phyloP scores from a whole-genome alignment of 2,329 filamentous ascomycete genomes.

The Colletotrichum orchidophilum region DNA sequence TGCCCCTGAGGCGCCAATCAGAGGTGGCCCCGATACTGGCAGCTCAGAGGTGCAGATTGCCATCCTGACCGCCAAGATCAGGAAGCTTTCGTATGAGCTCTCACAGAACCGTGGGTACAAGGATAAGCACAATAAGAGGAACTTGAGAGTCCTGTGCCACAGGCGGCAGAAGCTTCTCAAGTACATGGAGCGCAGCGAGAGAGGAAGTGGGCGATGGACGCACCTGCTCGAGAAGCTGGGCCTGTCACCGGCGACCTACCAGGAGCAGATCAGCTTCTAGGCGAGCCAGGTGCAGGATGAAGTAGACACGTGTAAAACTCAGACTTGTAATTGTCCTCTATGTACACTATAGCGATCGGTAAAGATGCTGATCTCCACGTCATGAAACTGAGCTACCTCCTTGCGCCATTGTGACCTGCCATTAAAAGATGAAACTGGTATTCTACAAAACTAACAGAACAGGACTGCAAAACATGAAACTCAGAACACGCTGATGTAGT shows the following conservation, averaged over 20 bases:
- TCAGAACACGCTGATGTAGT: constrained; percentile 98
- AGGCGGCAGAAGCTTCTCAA: constrained; percentile 86
- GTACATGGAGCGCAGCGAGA: constrained; percentile 89
- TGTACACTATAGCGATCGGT: constrained; percentile 56
- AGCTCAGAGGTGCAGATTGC: constrained; percentile 98
- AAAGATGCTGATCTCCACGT: constrained; percentile 36
- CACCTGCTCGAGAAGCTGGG: constrained; percentile 86
- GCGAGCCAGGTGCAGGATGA: not conserved
- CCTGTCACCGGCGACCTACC: constrained; percentile 87
- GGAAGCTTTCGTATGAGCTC: constrained; percentile 78
- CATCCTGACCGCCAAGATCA: constrained; percentile 93
- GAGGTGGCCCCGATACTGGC: constrained; percentile 91
- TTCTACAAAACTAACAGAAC: constrained; percentile 51
- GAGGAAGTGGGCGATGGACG: constrained; percentile 90
- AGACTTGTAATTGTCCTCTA: constrained; percentile 53
- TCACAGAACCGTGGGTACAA: constrained; percentile 74
- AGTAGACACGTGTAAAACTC: constrained; percentile 50
- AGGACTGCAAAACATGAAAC: constrained; percentile 39
- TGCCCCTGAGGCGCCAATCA: constrained; percentile 53
- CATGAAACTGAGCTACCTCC: constrained; percentile 34
- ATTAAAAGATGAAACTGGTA: constrained; percentile 41
- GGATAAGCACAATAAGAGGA: constrained; percentile 95
- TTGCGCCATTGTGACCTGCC: constrained; percentile 47
- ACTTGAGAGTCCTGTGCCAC: constrained; percentile 86
- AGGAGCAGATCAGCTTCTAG: constrained; percentile 85